Evolutionary conservation across 257 asterid genomes (phyloP).

Genomic region (Ilex asprella): DNA sequence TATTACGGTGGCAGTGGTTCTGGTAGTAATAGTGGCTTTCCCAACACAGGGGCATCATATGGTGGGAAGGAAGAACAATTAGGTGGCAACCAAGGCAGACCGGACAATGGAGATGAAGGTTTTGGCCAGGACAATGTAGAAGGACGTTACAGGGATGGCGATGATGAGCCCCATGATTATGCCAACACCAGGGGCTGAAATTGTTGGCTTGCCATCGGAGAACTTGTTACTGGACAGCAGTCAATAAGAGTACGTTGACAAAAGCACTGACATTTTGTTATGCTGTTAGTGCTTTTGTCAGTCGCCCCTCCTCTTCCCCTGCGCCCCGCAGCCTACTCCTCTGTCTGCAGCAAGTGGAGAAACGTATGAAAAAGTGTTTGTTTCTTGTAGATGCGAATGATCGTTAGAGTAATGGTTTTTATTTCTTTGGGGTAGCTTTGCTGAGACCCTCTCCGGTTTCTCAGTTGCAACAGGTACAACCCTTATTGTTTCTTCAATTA

Average conservation of each 20-base stretch:
- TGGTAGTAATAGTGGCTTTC: constrained; percentile 18
- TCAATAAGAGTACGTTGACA: constrained; percentile 1
- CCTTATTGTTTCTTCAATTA: too few species aligned
- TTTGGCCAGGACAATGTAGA: constrained; percentile 4
- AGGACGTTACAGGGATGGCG: constrained; percentile 15
- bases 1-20: not conserved
- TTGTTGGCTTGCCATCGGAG: not conserved
- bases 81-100: constrained; percentile 9
- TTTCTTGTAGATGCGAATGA: too few species aligned
- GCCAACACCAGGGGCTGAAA: constrained; percentile 35
- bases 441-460: too few species aligned
- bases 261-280: not conserved
- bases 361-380: too few species aligned
- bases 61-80: constrained; percentile 12
- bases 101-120: constrained; percentile 13
- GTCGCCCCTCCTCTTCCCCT: too few species aligned
- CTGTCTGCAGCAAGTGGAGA: too few species aligned
- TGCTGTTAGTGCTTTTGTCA: too few species aligned
- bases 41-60: constrained; percentile 8
- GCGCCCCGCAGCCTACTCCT: too few species aligned
- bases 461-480: too few species aligned
- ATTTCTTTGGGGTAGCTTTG: too few species aligned
- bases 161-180: constrained; percentile 21
- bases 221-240: not conserved
- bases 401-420: too few species aligned